Evolutionary conservation across 2,329 filamentous ascomycete genomes (phyloP).

Genomic region (Dothistroma septosporum): DNA sequence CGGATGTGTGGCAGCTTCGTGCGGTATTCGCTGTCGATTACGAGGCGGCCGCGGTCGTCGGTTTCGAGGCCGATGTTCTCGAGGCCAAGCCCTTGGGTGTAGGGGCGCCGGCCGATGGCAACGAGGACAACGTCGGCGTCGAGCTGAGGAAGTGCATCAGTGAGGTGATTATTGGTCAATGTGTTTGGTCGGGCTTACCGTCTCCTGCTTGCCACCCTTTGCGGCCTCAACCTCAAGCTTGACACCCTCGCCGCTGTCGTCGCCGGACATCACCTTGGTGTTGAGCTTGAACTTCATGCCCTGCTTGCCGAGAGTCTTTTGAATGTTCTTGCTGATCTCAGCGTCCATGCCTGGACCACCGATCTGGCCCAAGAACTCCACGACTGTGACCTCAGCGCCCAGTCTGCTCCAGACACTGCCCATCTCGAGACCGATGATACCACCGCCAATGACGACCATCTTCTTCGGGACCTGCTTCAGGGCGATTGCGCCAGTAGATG

Average conservation of each 20-base stretch:
- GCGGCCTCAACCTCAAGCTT: slow-evolving; percentile 84
- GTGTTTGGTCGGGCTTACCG: slow-evolving; percentile 52
- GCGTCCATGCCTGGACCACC: slow-evolving; percentile 96
- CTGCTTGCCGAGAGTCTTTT: slow-evolving; percentile 94
- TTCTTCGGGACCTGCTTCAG: slow-evolving; percentile 89
- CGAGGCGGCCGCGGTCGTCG: slow-evolving; percentile 88
- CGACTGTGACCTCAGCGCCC: slow-evolving; percentile 90
- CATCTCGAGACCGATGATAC: slow-evolving; percentile 99
- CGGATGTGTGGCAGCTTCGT: slow-evolving; percentile 97
- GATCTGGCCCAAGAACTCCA: slow-evolving; percentile 94
- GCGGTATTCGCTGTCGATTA: slow-evolving; percentile 98
- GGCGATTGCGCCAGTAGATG: slow-evolving; percentile 89
- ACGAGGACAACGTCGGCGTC: slow-evolving; percentile 94
- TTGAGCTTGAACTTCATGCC: slow-evolving; percentile 97
- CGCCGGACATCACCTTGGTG: slow-evolving; percentile 89
- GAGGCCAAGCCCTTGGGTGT: slow-evolving; percentile 84
- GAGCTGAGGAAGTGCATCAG: slow-evolving; percentile 52
- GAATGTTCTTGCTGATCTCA: slow-evolving; percentile 84
- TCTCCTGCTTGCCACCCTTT: slow-evolving; percentile 94
- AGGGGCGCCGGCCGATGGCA: slow-evolving; percentile 92
- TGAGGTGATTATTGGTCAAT: slow-evolving; percentile 3
- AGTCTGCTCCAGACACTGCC: slow-evolving; percentile 93
- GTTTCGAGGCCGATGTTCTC: slow-evolving; percentile 91
- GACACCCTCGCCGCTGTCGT: slow-evolving; percentile 71
- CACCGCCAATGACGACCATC: slow-evolving; percentile 95